phyloP scores from a whole-genome alignment of 495 filamentous ascomycete genomes.

The Lindgomyces ingoldianus region DNA sequence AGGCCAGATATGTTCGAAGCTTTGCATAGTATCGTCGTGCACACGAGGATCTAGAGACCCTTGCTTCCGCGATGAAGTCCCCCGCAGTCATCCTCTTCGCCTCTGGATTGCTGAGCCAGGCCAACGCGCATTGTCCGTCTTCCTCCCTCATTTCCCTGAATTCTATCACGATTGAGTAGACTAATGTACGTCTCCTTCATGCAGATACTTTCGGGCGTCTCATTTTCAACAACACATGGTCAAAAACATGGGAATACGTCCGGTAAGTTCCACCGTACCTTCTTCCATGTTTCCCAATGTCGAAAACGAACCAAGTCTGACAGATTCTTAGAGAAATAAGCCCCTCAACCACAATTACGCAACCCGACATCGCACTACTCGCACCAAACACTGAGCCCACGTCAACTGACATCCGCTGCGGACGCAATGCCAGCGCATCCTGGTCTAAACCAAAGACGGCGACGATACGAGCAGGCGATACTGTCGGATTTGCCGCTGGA shows the following conservation, averaged over 20 bases:
- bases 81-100: neutral
- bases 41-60: too few relatives aligned
- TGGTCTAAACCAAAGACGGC: conserved; percentile 16
- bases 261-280: conserved; percentile 16
- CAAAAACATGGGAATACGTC: conserved; percentile 24
- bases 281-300: too few relatives aligned
- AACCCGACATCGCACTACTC: neutral
- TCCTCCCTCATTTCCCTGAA: neutral
- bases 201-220: conserved; percentile 22
- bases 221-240: conserved; percentile 16
- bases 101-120: neutral
- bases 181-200: neutral
- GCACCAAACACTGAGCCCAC: conserved; percentile 16
- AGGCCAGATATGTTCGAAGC: too few relatives aligned
- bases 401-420: conserved; percentile 14
- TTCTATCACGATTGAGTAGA: neutral
- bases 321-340: neutral
- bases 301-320: neutral
- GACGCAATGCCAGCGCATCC: conserved; percentile 11
- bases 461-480: conserved; percentile 11
- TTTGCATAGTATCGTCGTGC: too few relatives aligned
- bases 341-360: neutral
- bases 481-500: conserved; percentile 13
- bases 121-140: neutral
- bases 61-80: neutral